phyloP scores from a whole-genome alignment of 768 basidiomycete genomes.

The Suillus brevipes region DNA sequence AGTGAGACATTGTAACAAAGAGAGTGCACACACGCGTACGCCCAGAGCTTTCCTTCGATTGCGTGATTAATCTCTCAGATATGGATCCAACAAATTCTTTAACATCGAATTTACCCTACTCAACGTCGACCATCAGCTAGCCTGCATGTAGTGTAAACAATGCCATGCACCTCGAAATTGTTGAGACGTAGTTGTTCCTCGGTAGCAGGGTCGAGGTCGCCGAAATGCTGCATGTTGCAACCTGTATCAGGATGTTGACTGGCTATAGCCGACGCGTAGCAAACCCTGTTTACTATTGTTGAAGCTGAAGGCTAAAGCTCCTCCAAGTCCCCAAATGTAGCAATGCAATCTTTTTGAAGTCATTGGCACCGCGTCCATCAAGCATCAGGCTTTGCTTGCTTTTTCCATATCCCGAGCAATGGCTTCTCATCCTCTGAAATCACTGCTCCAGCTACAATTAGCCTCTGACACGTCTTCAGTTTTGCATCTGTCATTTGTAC shows the following conservation, averaged over 20 bases:
- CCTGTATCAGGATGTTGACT: slow-evolving; percentile 3
- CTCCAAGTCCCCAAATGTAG: slow-evolving; percentile 1
- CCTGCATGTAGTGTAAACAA: slow-evolving; percentile 1
- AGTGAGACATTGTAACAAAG: neutral
- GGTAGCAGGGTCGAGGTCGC: slow-evolving; percentile 50
- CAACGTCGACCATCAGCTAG: slow-evolving; percentile 14
- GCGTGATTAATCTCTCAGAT: slow-evolving; percentile 84
- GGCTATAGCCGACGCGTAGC: slow-evolving; percentile 8
- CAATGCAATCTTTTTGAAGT: neutral
- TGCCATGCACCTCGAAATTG: slow-evolving; percentile 51
- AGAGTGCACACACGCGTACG: slow-evolving; percentile 52
- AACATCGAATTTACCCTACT: slow-evolving; percentile 85
- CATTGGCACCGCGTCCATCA: neutral
- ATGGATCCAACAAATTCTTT: slow-evolving; percentile 85
- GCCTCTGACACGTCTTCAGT: slow-evolving; percentile 66
- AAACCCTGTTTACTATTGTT: slow-evolving; percentile 33
- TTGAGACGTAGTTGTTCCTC: slow-evolving; percentile 53
- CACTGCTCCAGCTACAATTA: slow-evolving; percentile 69
- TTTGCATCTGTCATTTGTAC: slow-evolving; percentile 56
- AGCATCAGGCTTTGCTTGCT: neutral
- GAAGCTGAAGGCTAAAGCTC: slow-evolving; percentile 33
- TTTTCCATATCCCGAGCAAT: slow-evolving; percentile 26
- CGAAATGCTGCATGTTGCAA: slow-evolving; percentile 24
- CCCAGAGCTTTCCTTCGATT: slow-evolving; percentile 81
- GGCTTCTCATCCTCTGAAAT: slow-evolving; percentile 58